phyloP scores from a whole-genome alignment of 345 rosid species.

The Gossypium sturtianum region DNA sequence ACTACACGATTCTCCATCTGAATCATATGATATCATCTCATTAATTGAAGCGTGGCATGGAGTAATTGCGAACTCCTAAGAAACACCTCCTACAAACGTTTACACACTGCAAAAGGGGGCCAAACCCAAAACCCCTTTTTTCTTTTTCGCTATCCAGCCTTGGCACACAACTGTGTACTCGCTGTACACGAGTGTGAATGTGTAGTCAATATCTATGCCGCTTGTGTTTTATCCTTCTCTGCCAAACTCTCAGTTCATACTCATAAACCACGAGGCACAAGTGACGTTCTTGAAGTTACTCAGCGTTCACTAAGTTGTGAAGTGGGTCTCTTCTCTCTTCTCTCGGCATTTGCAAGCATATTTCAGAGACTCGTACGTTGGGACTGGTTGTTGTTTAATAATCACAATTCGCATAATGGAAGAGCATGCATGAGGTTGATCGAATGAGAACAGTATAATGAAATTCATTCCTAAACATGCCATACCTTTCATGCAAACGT shows the following conservation, averaged over 20 bases:
- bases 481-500: background rate
- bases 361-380: background rate
- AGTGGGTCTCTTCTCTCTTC: background rate
- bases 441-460: background rate
- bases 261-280: background rate
- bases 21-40: background rate
- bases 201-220: conserved; percentile 1
- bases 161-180: background rate
- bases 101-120: background rate
- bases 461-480: background rate
- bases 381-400: background rate
- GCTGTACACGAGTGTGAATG: background rate
- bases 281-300: background rate
- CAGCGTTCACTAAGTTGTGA: background rate
- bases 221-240: background rate
- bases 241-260: conserved; percentile 1
- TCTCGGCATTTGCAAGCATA: background rate
- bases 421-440: background rate
- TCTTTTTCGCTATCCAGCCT: background rate
- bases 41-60: background rate
- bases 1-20: background rate
- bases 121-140: background rate
- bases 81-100: background rate
- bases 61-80: background rate
- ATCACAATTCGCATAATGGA: background rate